Base-by-base conservation (phyloP, 2,329 filamentous ascomycete species). In the Apiospora sp. region DNA sequence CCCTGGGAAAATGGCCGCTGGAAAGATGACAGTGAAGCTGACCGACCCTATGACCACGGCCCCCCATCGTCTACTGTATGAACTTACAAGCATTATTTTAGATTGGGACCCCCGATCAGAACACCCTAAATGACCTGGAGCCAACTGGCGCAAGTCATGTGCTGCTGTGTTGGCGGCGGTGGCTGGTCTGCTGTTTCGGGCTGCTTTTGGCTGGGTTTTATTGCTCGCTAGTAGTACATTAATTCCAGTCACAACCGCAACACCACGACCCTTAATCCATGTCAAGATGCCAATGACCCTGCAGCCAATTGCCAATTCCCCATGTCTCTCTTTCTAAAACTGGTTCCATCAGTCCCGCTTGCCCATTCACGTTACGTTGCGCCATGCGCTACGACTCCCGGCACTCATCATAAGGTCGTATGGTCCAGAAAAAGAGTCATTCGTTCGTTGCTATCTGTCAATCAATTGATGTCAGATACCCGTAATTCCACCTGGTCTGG, bases 401-500 rank as follows among this genome's bases (percentile, higher is more conserved):
- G 4, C 51, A 30, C 51, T 54, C 51, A 54, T 54, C 51, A 54
- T 30, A 54, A 54, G 30, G 51, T 37, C 54, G 54, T 30, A 37
- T 61, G 54, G 54, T 61, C 54, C 54, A 61, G 30, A 61, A 61
- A 61, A 61, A 61, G 54, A 61, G 54, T 61, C 54, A 61, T 61
- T 37, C 54, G 54, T 61, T 61, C 54, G 54, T 61, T 61, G 30
- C 54, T 61, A 61, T 61, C 54, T 34, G 54, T 6, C 54, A 61
- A 37, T 61, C 54, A 8, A 61, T 61, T 61, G 54, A 61, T 61
- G 54, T 61, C 54, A 61, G 54, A 61, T 61, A 61, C 54, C 54
- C 54, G 54, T 61, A 61, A 61, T 61, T 61, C 27, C 12, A n/a
- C 51, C 49, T 54, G 24, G 49, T 12, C 24, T 54, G 46, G 46